Percentiles rank a stretch among this genome's conserved stretches.
These are phyloP conservation scores for Puccinia polysora DNA, from an alignment of 1,284 basidiomycete species.

Conservation along the genomic window DNA sequence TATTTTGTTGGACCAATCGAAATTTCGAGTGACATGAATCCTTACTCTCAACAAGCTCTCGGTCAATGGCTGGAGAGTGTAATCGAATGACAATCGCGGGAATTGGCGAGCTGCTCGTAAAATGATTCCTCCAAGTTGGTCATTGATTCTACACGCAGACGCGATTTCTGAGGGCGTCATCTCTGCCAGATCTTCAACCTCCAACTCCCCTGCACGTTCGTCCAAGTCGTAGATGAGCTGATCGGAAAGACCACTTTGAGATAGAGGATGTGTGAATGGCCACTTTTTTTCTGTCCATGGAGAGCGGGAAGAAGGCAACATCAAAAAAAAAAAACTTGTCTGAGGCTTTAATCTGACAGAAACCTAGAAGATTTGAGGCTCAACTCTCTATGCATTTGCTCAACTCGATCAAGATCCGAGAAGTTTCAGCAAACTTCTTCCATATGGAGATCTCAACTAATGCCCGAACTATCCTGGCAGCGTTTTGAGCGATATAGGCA, in stretches of 20 bases:
- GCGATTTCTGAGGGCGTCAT: slow-evolving; percentile 74
- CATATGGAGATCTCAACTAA: slow-evolving; percentile 90
- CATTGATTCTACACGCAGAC: slow-evolving; percentile 78
- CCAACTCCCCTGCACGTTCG: slow-evolving; percentile 76
- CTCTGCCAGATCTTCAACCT: slow-evolving; percentile 70
- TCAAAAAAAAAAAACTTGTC: neutral
- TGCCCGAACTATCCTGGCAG: slow-evolving; percentile 86
- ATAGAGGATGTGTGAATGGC: slow-evolving; percentile 91
- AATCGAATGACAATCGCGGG: slow-evolving; percentile 67
- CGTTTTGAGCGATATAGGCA: slow-evolving; percentile 83
- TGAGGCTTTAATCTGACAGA: neutral
- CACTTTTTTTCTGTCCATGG: slow-evolving; percentile 69
- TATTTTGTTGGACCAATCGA: slow-evolving; percentile 75
- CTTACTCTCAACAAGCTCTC: slow-evolving; percentile 76
- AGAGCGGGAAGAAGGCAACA: slow-evolving; percentile 65
- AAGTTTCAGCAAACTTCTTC: slow-evolving; percentile 79
- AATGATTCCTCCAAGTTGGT: slow-evolving; percentile 73
- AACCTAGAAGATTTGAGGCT: slow-evolving; percentile 1
- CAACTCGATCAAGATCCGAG: slow-evolving; percentile 76
- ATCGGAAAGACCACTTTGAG: slow-evolving; percentile 67
- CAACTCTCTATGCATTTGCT: slow-evolving; percentile 64
- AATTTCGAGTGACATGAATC: slow-evolving; percentile 64
- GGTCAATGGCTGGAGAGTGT: slow-evolving; percentile 74
- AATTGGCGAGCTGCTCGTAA: slow-evolving; percentile 78
- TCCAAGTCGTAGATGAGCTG: slow-evolving; percentile 76